phyloP scores from a whole-genome alignment of 208 protist genomes.

The Lotmaria passim region DNA sequence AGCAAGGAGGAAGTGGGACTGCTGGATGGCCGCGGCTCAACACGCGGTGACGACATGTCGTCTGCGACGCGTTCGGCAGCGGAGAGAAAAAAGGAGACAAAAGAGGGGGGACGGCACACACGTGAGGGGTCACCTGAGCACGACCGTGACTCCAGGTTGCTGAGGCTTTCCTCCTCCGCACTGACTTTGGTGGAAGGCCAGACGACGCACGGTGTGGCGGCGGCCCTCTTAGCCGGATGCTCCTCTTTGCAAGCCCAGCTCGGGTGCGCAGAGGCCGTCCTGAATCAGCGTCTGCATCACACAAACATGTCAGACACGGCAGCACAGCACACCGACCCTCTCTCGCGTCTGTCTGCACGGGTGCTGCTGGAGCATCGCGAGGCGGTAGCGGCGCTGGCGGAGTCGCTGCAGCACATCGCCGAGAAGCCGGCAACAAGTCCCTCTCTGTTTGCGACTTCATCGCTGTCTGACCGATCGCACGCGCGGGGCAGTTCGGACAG shows the following conservation, averaged over 20 bases:
- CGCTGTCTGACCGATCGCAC: neutral
- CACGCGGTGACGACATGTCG: neutral
- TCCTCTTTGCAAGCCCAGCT: constrained; percentile 55
- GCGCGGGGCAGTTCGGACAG: neutral
- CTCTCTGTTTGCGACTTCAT: neutral
- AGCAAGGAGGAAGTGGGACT: neutral
- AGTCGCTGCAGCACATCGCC: constrained; percentile 33
- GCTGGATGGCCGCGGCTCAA: neutral
- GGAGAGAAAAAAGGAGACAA: neutral
- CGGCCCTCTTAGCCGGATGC: constrained; percentile 57
- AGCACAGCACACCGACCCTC: constrained; percentile 3
- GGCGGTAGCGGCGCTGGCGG: constrained; percentile 39
- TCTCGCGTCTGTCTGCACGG: constrained; percentile 17
- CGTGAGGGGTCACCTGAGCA: neutral
- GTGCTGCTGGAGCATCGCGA: constrained; percentile 35
- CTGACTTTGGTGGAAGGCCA: neutral
- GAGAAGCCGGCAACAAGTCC: constrained; percentile 16
- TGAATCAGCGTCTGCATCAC: constrained; percentile 8
- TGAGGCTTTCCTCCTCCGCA: neutral
- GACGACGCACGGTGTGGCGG: constrained; percentile 21
- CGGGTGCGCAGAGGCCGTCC: constrained; percentile 19
- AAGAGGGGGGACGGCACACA: neutral
- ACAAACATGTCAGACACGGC: neutral
- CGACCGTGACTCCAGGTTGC: neutral
- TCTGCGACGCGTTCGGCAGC: neutral